These are phyloP conservation scores for Chlorencoelia australis DNA, from an alignment of 2,329 filamentous ascomycete species.

Conservation along the genomic window DNA sequence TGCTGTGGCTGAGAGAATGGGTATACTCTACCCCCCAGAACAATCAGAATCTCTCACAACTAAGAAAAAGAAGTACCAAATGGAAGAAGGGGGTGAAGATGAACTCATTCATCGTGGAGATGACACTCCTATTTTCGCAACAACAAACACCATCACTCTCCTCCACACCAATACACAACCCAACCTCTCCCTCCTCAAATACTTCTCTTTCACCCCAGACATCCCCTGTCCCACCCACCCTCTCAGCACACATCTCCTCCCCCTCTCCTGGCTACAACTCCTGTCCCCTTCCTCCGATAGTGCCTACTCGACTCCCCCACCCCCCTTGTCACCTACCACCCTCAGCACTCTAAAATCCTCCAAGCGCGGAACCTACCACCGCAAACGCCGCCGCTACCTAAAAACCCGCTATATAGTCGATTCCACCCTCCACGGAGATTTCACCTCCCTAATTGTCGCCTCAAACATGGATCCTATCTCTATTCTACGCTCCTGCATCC, in stretches of 20 bases:
- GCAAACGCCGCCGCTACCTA: constrained; percentile 78
- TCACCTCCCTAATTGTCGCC: constrained; percentile 75
- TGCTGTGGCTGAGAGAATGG: constrained; percentile 62
- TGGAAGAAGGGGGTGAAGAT: constrained; percentile 1
- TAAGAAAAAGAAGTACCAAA: constrained; percentile 10
- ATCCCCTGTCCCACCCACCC: constrained; percentile 52
- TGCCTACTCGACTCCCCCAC: constrained; percentile 59
- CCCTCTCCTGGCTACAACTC: constrained; percentile 86
- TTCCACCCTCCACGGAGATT: constrained; percentile 62
- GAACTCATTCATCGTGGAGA: constrained; percentile 5
- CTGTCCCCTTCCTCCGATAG: constrained; percentile 66
- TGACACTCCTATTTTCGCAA: constrained; percentile 16
- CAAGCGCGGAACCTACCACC: constrained; percentile 75
- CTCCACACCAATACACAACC: constrained; percentile 76
- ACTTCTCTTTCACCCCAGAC: constrained; percentile 74
- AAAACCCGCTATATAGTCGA: constrained; percentile 64
- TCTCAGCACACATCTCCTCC: constrained; percentile 69
- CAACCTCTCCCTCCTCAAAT: constrained; percentile 77
- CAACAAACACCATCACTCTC: constrained; percentile 63
- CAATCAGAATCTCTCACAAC: constrained; percentile 21
- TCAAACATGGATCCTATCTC: constrained; percentile 72
- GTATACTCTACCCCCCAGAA: constrained; percentile 41
- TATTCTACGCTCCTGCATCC: constrained; percentile 65
- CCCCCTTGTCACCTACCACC: constrained; percentile 45
- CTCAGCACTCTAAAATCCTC: constrained; percentile 68